phyloP scores from a whole-genome alignment of 2,329 filamentous ascomycete species.

The Claviceps cyperi region DNA sequence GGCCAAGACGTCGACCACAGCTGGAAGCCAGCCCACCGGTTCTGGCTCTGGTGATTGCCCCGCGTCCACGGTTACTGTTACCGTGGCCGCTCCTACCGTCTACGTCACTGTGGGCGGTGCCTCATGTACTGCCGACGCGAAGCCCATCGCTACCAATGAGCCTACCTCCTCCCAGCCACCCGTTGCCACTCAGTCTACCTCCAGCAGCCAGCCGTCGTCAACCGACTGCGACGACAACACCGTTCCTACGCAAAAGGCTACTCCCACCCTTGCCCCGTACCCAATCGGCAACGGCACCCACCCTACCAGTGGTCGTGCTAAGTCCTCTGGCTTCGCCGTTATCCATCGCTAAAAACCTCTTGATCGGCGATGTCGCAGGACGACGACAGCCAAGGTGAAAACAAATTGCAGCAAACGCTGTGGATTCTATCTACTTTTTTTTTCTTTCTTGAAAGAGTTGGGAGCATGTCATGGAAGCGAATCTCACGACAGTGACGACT shows the following conservation, averaged over 20 bases:
- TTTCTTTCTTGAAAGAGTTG: not conserved
- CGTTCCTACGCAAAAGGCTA: constrained; percentile 14
- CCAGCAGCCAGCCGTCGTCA: not conserved
- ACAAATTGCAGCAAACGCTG: not conserved
- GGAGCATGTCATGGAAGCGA: not conserved
- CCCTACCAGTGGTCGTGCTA: constrained; percentile 16
- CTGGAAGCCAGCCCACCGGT: constrained; percentile 10
- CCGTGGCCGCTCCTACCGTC: constrained; percentile 17
- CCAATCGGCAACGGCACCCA: constrained; percentile 24
- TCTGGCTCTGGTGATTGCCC: constrained; percentile 7
- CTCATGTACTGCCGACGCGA: constrained; percentile 8
- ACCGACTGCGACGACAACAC: constrained; percentile 10
- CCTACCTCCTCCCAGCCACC: not conserved
- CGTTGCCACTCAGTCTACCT: not conserved
- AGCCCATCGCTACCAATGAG: not conserved
- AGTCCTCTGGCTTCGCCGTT: constrained; percentile 22
- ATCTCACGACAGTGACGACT: not conserved
- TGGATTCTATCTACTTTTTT: too few species aligned
- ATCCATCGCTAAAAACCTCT: constrained; percentile 16
- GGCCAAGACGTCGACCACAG: constrained; percentile 10
- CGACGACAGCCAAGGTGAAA: not conserved
- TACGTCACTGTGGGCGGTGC: constrained; percentile 20
- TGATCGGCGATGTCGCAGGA: constrained; percentile 1
- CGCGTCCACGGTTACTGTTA: constrained; percentile 13
- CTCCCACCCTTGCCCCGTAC: constrained; percentile 27